Evolutionary conservation across 2,329 filamentous ascomycete species (phyloP).

Genomic region (Xylariaceae sp.): DNA sequence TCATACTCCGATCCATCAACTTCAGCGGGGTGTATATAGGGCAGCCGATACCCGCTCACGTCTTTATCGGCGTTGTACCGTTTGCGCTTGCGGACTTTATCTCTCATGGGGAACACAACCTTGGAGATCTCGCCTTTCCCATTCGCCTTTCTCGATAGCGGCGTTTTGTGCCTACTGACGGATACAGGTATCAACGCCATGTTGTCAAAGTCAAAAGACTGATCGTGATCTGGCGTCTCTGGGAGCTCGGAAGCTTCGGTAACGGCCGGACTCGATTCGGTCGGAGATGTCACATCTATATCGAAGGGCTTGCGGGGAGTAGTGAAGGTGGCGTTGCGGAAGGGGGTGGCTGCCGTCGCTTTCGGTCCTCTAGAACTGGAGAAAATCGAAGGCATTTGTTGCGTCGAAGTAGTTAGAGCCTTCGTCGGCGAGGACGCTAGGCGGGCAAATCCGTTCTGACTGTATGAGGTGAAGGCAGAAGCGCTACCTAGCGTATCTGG

Average conservation of each 20-base stretch:
- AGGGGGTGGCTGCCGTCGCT: constrained; percentile 44
- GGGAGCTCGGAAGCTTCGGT: constrained; percentile 52
- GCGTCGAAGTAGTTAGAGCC: constrained; percentile 31
- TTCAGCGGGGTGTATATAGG: constrained; percentile 38
- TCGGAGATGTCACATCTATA: constrained; percentile 46
- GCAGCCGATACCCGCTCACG: constrained; percentile 42
- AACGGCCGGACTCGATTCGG: constrained; percentile 55
- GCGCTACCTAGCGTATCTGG: constrained; percentile 32
- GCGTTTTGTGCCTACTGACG: constrained; percentile 39
- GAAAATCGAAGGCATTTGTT: constrained; percentile 40
- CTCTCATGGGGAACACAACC: constrained; percentile 34
- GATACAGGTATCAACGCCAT: constrained; percentile 47
- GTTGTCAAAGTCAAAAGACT: constrained; percentile 36
- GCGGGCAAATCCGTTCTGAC: constrained; percentile 25
- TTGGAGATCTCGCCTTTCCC: constrained; percentile 61
- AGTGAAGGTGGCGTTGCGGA: constrained; percentile 59
- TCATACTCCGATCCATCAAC: constrained; percentile 46
- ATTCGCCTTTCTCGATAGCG: constrained; percentile 38
- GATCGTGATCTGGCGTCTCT: constrained; percentile 49
- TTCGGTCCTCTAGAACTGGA: constrained; percentile 37
- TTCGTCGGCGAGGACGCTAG: constrained; percentile 36
- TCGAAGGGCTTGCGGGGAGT: constrained; percentile 56
- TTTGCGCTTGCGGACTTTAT: constrained; percentile 50
- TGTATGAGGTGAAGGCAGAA: constrained; percentile 35
- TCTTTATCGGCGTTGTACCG: constrained; percentile 47